Base-by-base conservation (phyloP, 2,329 filamentous ascomycete genomes). In the Sclerotinia trifoliorum region DNA sequence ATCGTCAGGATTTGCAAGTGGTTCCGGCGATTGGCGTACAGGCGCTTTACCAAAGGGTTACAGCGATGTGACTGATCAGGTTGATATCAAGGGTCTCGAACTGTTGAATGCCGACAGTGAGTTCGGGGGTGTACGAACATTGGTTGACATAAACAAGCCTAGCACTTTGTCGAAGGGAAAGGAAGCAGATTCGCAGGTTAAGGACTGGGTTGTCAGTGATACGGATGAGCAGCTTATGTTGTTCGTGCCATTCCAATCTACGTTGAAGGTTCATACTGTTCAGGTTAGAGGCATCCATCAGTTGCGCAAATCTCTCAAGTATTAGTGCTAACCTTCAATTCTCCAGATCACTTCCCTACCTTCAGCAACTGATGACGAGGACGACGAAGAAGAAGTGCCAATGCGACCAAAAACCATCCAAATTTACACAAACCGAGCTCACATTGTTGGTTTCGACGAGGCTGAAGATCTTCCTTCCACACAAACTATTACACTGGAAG, bases 181-280 rank as follows among this genome's bases (percentile, higher is more conserved):
- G 76, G 80, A 78, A 24, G 79, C 80, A 13, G 80, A 81, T 46
- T 78, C 78, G 32, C 78, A 81, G 39, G 71, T 72, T 66, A 87
- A 86, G 77, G 94, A 99, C 80, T 98, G 92, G 90, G 89, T 98
- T 29, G 92, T 97, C 83, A 97, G 93, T 79, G 94, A 97, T 77
- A 96, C 94, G 48, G 95, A 99, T 77, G 94, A 98, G 81, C 95
- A 99, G 83, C 83, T 99, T 71, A 91, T 98, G 85, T 85, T 99
- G 58, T 98, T 90, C 80, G 84, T 96, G 68, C 94, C 95, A 0
- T 97, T 99, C 81, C 90, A 94, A 79, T 88, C 90, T 44, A 92
- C 88, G 60, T 79, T 97, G 72, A 99, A 98, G 83, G 85, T 98
- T 64, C 94, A 97, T 80, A 94, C 93, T 15, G 81, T 90, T 44